phyloP scores from a whole-genome alignment of 352 stramenopile species.

The Vaucheria bursata region DNA sequence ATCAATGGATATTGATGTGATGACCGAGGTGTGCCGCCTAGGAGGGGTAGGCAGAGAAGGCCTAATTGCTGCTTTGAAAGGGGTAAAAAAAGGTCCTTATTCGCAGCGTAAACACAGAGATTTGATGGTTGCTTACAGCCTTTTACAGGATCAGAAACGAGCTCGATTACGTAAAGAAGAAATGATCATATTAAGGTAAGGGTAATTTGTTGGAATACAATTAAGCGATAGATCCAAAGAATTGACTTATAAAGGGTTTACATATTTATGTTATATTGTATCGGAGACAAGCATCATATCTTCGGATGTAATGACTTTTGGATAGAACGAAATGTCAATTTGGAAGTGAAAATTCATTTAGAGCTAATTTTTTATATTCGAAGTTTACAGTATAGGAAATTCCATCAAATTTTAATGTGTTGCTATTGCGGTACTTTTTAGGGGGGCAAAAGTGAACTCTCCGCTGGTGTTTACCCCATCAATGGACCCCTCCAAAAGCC shows the following conservation, averaged over 20 bases:
- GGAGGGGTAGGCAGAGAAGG: slow-evolving; percentile 12
- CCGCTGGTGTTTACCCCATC: slow-evolving; percentile 6
- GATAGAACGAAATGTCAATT: too few species aligned
- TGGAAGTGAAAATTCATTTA: too few species aligned
- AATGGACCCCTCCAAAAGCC: not conserved
- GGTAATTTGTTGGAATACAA: too few species aligned
- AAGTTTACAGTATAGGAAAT: too few species aligned
- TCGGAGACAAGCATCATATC: too few species aligned
- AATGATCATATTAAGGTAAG: slow-evolving; percentile 1
- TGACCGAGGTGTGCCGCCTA: slow-evolving; percentile 25
- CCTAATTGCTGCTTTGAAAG: slow-evolving; percentile 20
- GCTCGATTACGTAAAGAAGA: slow-evolving; percentile 53
- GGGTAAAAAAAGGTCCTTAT: slow-evolving; percentile 13
- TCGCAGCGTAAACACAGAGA: not conserved
- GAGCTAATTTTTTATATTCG: too few species aligned
- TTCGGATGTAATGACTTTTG: too few species aligned
- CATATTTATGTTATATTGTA: too few species aligned
- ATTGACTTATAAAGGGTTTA: too few species aligned
- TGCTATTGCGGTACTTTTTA: too few species aligned
- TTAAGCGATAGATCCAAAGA: too few species aligned
- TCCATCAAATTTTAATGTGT: too few species aligned
- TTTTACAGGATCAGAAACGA: slow-evolving; percentile 95
- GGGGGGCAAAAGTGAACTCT: not conserved
- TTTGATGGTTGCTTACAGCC: slow-evolving; percentile 87
- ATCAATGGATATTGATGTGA: slow-evolving; percentile 13